Conservation (phyloP, 176 grass and related monocot species). For the Oryza australiensis region DNA sequence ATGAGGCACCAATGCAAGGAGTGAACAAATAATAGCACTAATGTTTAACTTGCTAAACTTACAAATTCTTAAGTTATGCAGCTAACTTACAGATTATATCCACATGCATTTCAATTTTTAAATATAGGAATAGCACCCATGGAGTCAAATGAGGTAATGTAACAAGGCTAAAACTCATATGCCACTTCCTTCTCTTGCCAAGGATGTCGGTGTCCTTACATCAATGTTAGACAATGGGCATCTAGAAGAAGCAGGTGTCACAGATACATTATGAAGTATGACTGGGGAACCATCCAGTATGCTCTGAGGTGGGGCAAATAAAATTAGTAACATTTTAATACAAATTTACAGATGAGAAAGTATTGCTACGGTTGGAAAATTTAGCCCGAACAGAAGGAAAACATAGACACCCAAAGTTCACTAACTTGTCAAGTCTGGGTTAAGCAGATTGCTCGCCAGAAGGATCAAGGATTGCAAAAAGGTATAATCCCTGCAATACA, state of each 20-base stretch:
- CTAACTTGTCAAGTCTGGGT: neutral
- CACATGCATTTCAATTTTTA: neutral
- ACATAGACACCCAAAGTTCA: neutral
- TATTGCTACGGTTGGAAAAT: neutral
- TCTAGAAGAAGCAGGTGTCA: too few species aligned
- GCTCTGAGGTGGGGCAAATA: neutral
- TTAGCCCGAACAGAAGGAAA: neutral
- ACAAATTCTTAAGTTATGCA: slow-evolving; percentile 1
- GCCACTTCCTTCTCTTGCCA: neutral
- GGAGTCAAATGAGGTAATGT: neutral
- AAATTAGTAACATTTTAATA: neutral
- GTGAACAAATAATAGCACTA: neutral
- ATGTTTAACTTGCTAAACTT: neutral
- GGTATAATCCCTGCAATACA: neutral
- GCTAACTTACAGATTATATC: neutral
- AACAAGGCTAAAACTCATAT: neutral
- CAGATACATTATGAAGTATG: neutral
- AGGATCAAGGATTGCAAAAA: neutral
- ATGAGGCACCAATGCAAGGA: neutral
- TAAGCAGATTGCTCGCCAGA: neutral
- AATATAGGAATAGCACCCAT: neutral
- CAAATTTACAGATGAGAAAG: neutral
- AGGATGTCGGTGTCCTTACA: too few species aligned
- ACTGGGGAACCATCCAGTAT: neutral
- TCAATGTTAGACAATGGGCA: too few species aligned